Percentiles rank a stretch among this genome's conserved stretches.
Conservation (phyloP, 2,329 filamentous ascomycete species). For the Pseudogymnoascus pannorum region DNA sequence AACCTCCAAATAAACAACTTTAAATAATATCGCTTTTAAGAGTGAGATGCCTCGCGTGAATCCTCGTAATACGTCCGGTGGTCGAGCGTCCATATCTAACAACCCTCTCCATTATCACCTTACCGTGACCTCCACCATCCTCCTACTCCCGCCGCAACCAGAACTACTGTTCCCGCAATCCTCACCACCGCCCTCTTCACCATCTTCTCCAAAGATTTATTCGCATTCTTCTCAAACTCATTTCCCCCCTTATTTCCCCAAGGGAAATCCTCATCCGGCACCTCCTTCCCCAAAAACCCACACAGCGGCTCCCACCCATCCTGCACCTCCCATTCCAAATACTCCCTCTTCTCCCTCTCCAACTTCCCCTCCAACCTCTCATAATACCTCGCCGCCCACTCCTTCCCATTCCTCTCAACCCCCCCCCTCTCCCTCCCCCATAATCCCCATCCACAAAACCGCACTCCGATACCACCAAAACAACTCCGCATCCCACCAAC, state of each 20-base stretch:
- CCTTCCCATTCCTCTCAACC: background rate
- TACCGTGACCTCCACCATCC: background rate
- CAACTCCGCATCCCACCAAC: slow-evolving; percentile 26
- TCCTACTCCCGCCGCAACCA: background rate
- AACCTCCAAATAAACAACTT: background rate
- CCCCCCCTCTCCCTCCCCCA: slow-evolving; percentile 20
- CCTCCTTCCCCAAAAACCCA: slow-evolving; percentile 31
- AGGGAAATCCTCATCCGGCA: slow-evolving; percentile 32
- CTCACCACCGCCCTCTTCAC: background rate
- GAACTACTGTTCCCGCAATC: background rate
- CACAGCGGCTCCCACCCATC: slow-evolving; percentile 40
- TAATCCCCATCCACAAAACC: slow-evolving; percentile 20
- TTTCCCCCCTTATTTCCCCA: slow-evolving; percentile 25
- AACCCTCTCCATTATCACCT: background rate
- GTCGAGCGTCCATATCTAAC: background rate
- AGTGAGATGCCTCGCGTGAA: background rate
- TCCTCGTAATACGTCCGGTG: background rate
- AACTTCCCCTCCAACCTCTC: slow-evolving; percentile 23
- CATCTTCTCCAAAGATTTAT: background rate
- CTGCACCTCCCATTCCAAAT: slow-evolving; percentile 31
- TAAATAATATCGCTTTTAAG: background rate
- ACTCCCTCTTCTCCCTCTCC: background rate
- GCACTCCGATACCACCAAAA: slow-evolving; percentile 14
- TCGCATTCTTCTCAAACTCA: background rate
- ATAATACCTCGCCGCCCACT: background rate